Base-by-base conservation (phyloP, 306 rosid species). In the Cucumis cinereus region DNA sequence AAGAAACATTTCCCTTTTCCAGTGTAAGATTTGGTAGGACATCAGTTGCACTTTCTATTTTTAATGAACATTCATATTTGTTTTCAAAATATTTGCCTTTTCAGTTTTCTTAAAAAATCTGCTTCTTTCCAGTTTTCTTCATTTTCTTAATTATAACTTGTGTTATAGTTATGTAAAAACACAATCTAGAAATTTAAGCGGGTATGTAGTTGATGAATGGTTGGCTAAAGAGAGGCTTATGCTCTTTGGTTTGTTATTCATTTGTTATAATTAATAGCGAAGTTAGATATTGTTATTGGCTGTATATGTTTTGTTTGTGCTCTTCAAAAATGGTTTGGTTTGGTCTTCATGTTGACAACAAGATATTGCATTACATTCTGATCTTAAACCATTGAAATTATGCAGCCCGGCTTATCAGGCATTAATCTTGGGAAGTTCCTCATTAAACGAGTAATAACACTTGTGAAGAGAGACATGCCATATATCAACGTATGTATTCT, bases 351-450 rank as follows among this genome's bases (percentile, higher is more conserved):
- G 49, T 63, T 35, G 47, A 19, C 19, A 17, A 4, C 12, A 63
- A 30, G 10, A 6, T 35, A 7, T 63, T 0, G 0, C 4, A 17
- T 15, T 3, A 9, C 16, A 8, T 63, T 63, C 22, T 35, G 71
- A 63, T 63, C 45, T 62, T 62, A 8, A 62, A 63, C 71, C 83
- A 66, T 22, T 69, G 83, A 33, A 72, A 68, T 77, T 84, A 72
- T 82, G 85, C 90, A 93, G 98, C 93, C 96, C 73, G 98, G 98
- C 83, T 85, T 93, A 84, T 77, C 93, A 26, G 98, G 98, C 86
- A 93, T 93, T 84, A 93, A 91, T 83, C 86, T 93, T 58, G 97
- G 98, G 61, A 88, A 91, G 85, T 93, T 93, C 82, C 92, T 93
- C 36, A 93, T 93, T 60, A 93, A 93, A 79, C 97, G 97, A 23